A percentile compares a stretch with the other conserved stretches of the same genome.
Evolutionary conservation across 805 yeast genomes (phyloP).

Genomic region (Metschnikowia anglica): DNA sequence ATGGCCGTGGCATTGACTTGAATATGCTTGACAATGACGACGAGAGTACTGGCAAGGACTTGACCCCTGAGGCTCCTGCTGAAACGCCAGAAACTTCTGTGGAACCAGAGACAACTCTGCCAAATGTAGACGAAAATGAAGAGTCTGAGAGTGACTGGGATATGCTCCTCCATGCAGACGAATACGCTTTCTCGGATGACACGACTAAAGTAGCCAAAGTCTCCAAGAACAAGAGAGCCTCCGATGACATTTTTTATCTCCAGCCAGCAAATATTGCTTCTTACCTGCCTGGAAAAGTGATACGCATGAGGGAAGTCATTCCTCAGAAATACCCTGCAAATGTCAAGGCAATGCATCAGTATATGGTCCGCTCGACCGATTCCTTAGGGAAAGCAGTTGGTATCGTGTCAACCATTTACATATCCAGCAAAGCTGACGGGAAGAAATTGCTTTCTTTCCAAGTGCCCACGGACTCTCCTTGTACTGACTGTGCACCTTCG

Average conservation of each 20-base stretch:
- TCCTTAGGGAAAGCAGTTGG: slow-evolving; percentile 23
- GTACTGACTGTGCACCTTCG: slow-evolving; percentile 24
- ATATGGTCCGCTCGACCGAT: slow-evolving; percentile 25
- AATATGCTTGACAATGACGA: background rate
- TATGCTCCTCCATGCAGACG: slow-evolving; percentile 3
- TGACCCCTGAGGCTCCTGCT: too few relatives aligned
- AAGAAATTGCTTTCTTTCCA: slow-evolving; percentile 23
- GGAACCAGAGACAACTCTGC: background rate
- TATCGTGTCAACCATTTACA: slow-evolving; percentile 23
- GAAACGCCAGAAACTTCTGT: background rate
- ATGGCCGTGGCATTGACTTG: background rate
- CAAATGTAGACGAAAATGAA: background rate
- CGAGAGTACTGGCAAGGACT: background rate
- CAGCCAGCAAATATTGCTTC: slow-evolving; percentile 9
- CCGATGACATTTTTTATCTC: slow-evolving; percentile 14
- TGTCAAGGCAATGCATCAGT: slow-evolving; percentile 22
- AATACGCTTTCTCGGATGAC: background rate
- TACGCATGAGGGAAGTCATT: slow-evolving; percentile 9
- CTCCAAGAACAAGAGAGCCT: slow-evolving; percentile 8
- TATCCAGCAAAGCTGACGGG: slow-evolving; percentile 24
- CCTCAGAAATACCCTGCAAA: slow-evolving; percentile 6
- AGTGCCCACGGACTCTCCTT: slow-evolving; percentile 24
- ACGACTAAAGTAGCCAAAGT: background rate
- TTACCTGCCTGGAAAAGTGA: slow-evolving; percentile 10
- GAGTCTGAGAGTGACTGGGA: slow-evolving; percentile 1